Evolutionary conservation across 257 asterid species (phyloP).

Genomic region (Mitragyna speciosa): DNA sequence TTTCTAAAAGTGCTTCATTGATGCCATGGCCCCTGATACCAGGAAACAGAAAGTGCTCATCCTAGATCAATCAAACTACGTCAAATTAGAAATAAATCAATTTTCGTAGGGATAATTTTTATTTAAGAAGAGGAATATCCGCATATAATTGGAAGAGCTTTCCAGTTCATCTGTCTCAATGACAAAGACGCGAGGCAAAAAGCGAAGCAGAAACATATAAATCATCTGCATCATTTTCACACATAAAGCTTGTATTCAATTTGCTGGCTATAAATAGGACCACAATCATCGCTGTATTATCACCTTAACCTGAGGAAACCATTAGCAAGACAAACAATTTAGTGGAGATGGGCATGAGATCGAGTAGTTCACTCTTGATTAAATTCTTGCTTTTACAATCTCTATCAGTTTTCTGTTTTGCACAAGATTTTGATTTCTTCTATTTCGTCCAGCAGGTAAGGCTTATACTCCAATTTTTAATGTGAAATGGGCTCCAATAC

Average conservation of each 20-base stretch:
- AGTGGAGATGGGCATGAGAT: conserved; percentile 23
- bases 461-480: neutral
- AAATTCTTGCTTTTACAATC: conserved; percentile 45
- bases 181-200: neutral
- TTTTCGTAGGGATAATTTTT: neutral
- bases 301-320: neutral
- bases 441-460: conserved; percentile 81
- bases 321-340: neutral
- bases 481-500: neutral
- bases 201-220: neutral
- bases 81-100: neutral
- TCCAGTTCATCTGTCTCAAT: neutral
- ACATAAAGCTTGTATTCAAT: neutral
- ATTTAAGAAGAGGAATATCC: conserved; percentile 4
- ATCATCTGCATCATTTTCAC: conserved; percentile 14
- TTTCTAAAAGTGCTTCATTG: neutral
- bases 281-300: neutral
- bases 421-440: conserved; percentile 70
- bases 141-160: conserved; percentile 10
- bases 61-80: too few relatives aligned
- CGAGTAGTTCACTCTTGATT: conserved; percentile 19
- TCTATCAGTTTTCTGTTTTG: conserved; percentile 28
- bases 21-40: neutral
- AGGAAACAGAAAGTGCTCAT: neutral
- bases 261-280: conserved; percentile 15